phyloP scores from a whole-genome alignment of 768 basidiomycete species.

The Tylopilus intermedius region DNA sequence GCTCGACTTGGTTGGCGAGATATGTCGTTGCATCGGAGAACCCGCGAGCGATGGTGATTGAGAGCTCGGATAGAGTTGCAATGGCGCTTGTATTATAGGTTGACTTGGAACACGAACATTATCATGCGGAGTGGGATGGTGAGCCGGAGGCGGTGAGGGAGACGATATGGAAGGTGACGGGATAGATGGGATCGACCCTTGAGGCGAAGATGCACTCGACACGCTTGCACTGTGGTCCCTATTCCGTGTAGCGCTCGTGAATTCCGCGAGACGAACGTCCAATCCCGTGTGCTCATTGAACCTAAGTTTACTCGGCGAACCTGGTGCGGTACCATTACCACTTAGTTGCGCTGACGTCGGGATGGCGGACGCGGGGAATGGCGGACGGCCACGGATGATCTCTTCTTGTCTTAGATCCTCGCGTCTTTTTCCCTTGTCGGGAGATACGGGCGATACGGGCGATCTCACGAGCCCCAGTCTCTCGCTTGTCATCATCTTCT shows the following conservation, averaged over 20 bases:
- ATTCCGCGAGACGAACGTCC: constrained; percentile 37
- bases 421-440: constrained; percentile 35
- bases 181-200: constrained; percentile 76
- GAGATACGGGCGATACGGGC: constrained; percentile 26
- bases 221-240: constrained; percentile 64
- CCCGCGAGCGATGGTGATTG: constrained; percentile 15
- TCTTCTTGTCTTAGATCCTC: constrained; percentile 18
- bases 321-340: constrained; percentile 11
- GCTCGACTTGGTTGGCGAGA: constrained; percentile 52
- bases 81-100: constrained; percentile 2
- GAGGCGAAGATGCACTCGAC: constrained; percentile 69
- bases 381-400: constrained; percentile 42
- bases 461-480: constrained; percentile 61
- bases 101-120: constrained; percentile 1
- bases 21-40: constrained; percentile 44
- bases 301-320: constrained; percentile 29
- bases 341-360: constrained; percentile 1
- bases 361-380: constrained; percentile 16
- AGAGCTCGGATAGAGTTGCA: constrained; percentile 12
- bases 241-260: constrained; percentile 33
- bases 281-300: constrained; percentile 15
- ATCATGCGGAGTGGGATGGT: constrained; percentile 27
- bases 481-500: constrained; percentile 71
- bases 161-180: constrained; percentile 65
- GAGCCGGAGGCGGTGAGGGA: constrained; percentile 34